Evolutionary conservation across 768 basidiomycete genomes (phyloP).

Genomic region (Lepiota brunneoincarnata): DNA sequence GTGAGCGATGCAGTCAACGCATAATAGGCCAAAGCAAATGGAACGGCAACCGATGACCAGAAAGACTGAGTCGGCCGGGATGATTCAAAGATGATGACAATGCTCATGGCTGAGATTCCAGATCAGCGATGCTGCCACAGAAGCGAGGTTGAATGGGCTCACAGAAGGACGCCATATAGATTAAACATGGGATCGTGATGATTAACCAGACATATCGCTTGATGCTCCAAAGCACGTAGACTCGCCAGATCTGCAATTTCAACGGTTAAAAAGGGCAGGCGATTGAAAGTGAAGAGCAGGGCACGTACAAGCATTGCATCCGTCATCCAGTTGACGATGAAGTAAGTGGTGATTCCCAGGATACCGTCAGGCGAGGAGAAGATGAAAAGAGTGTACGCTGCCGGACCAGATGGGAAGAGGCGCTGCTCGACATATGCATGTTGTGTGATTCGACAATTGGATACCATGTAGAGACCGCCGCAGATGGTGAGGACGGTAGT

Average conservation of each 20-base stretch:
- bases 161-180: not conserved
- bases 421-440: not conserved
- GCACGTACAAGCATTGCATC: conserved; percentile 14
- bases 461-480: not conserved
- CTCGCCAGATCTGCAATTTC: conserved; percentile 12
- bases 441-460: not conserved
- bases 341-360: conserved; percentile 1
- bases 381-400: not conserved
- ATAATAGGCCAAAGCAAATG: no score
- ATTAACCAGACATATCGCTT: not conserved
- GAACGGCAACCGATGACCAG: no score
- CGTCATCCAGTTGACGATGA: conserved; percentile 14
- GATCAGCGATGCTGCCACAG: not conserved
- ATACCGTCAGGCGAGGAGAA: conserved; percentile 10
- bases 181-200: not conserved
- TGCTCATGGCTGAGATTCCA: conserved; percentile 1
- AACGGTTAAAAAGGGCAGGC: no score
- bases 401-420: not conserved
- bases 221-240: conserved; percentile 1
- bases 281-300: not conserved
- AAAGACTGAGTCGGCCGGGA: not conserved
- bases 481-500: not conserved
- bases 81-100: conserved; percentile 4
- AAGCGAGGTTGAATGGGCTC: no score
- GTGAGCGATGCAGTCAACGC: no score